Evolutionary conservation across 2,329 filamentous ascomycete genomes (phyloP).

Genomic region (Colletotrichum orchidophilum): DNA sequence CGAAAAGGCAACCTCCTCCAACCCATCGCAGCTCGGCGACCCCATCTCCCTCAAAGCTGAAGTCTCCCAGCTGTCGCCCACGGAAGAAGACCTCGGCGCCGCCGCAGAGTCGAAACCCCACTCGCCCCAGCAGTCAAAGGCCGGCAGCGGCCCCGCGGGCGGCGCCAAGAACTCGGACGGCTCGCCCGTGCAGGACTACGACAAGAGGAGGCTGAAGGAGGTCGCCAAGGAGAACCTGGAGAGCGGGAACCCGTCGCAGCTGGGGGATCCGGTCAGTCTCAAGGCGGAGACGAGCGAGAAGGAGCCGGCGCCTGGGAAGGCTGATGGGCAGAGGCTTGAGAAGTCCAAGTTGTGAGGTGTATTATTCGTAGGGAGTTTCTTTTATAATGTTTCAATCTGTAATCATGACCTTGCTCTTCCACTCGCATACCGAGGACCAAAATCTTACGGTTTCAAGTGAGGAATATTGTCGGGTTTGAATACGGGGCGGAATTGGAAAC

Average conservation of each 20-base stretch:
- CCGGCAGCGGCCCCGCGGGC: background rate
- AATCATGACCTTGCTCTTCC: too few relatives aligned
- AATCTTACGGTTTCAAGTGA: too few relatives aligned
- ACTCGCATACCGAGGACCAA: too few relatives aligned
- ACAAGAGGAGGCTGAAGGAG: conserved; percentile 32
- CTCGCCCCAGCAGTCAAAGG: background rate
- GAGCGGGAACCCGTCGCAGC: conserved; percentile 46
- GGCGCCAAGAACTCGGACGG: conserved; percentile 33
- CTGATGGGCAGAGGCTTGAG: conserved; percentile 35
- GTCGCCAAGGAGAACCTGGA: conserved; percentile 39
- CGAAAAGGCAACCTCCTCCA: conserved; percentile 36
- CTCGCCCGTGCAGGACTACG: conserved; percentile 17
- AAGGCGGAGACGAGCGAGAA: conserved; percentile 48
- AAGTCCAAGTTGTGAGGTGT: conserved; percentile 23
- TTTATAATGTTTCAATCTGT: too few relatives aligned
- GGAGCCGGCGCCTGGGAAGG: conserved; percentile 39
- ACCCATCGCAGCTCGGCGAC: conserved; percentile 50
- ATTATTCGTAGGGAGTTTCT: too few relatives aligned
- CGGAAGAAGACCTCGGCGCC: conserved; percentile 24
- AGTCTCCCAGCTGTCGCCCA: conserved; percentile 26
- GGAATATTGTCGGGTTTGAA: too few relatives aligned
- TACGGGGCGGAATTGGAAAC: background rate
- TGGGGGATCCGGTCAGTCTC: conserved; percentile 50
- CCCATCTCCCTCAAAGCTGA: conserved; percentile 52
- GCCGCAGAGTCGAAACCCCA: background rate